Evolutionary conservation across 2,329 filamentous ascomycete genomes (phyloP), one percentile per base, ranked within the genome.

Genomic region (Epicoccum sorghinum): DNA sequence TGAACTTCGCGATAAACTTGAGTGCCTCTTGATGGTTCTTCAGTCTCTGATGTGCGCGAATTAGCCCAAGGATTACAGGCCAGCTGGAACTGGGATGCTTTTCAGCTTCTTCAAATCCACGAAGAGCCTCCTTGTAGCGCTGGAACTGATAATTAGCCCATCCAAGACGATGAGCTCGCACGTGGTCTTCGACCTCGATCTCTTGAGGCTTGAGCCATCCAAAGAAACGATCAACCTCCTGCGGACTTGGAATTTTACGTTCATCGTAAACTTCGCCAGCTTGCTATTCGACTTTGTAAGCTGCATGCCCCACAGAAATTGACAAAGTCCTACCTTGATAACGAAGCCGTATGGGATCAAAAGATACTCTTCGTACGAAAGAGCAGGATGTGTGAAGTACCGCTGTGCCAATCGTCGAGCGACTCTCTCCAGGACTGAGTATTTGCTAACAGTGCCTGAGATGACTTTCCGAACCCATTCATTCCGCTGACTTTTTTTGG

Each of bases 391-490:
- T n/a, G 10, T 13, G 3, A 7, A 5, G 37, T 27, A 12, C 38
- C 22, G n/a, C 8, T 29, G 4, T 36, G 38, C 46, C 13, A 49
- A 37, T 13, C 30, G 46, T 12, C 10, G 7, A 6, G 46, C 38
- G 4, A 49, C 30, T 23, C 23, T 8, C 14, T 49, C 46, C 8
- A 49, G 10, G 5, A 49, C 2, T 30, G 22, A 4, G n/a, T 9
- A 22, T 5, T 37, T 49, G 30, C 29, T 30, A 8, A 9, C 30
- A 0, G 46, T 22, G 3, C 33, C 30, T 3, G 23, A 13, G 10
- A n/a, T 29, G 4, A 42, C n/a, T 6, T 7, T 36, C 7, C n/a
- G 27, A 4, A 47, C 53, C 59, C 59, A 61, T 6, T 12, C 23
- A 14, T 7, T 40, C 24, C 55, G 57, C 25, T 59, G 12, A 5